phyloP scores from a whole-genome alignment of 2,329 filamentous ascomycete genomes.

The Pseudogymnoascus destructans region DNA sequence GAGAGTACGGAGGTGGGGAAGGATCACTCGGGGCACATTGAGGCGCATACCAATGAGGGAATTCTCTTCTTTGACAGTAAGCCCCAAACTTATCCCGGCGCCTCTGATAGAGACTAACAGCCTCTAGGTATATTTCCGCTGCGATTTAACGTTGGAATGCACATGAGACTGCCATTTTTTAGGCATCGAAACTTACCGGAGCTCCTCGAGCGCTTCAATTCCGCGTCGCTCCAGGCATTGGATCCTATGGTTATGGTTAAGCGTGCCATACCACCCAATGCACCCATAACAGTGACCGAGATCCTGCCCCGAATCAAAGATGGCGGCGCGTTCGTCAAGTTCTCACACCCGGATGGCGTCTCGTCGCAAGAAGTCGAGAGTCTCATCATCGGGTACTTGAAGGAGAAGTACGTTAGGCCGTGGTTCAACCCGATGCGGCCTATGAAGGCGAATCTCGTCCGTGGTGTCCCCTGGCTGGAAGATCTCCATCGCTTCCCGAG shows the following conservation, averaged over 20 bases:
- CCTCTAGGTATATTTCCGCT: constrained; percentile 72
- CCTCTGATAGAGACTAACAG: constrained; percentile 30
- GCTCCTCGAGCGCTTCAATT: constrained; percentile 38
- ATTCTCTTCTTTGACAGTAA: constrained; percentile 84
- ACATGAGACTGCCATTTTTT: background rate
- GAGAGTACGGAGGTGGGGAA: constrained; percentile 39
- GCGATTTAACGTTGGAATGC: constrained; percentile 26
- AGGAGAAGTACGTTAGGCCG: constrained; percentile 60
- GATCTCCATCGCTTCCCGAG: constrained; percentile 78
- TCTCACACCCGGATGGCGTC: constrained; percentile 38
- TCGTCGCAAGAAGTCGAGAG: constrained; percentile 44
- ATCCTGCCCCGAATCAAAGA: constrained; percentile 79
- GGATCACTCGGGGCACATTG: constrained; percentile 69
- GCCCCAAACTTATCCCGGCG: constrained; percentile 20
- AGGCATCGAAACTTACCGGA: constrained; percentile 32
- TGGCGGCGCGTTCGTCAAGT: constrained; percentile 87
- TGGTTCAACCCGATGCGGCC: constrained; percentile 78
- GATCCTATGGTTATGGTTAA: constrained; percentile 43
- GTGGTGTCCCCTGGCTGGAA: constrained; percentile 84
- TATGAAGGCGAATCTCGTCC: constrained; percentile 60
- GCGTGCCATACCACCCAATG: constrained; percentile 47
- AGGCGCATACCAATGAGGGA: constrained; percentile 60
- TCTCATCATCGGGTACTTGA: constrained; percentile 47
- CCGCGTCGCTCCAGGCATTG: constrained; percentile 37
- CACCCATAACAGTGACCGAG: constrained; percentile 60